Base-by-base conservation (phyloP, 768 basidiomycete genomes). In the Psilocybe tampanensis region DNA sequence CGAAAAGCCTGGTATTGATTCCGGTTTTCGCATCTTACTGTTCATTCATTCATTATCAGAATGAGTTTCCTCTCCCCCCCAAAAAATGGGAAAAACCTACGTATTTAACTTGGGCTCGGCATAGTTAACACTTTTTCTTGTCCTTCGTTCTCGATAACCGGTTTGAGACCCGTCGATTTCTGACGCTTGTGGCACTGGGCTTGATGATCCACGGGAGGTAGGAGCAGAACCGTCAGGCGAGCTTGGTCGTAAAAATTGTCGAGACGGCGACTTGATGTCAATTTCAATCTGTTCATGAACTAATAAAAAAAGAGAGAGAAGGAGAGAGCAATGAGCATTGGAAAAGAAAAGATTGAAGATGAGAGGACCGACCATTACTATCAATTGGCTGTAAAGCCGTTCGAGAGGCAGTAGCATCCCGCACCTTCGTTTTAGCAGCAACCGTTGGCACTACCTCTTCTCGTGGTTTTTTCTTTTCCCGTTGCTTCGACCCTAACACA, bases 11-110 rank as follows among this genome's bases (percentile, higher is more conserved):
- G 80, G 73, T 13, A 70, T 70, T 17, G 82, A 75, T 61, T 90
- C 89, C 9, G 92, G 91, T 72, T 93, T 93, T 44, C 92, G 87
- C 92, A 94, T 93, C 83, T 94, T 94, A 44, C 90, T 92, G 65
- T 43, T 59, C 5, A 9, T 4, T 29, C 9, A 29, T 4, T 9
- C 29, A 29, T 29, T n/a, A 9, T 29, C 64, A 58, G 61, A 47
- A 56, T 15, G 13, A 33, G 45, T 39, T n/a, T n/a, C 7, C 50
- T 34, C 21, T 24, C 17, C 21, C 11, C 5, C 26, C 13, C 12
- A 11, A 39, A 24, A 11, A 18, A 41, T 8, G 50, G 41, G 49
- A 43, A 52, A 29, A 24, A 84, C 86, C 50, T 67, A 91, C 90
- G 90, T 94, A 69, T 94, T 93, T 21, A 94, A 79, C 68, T 93